Base-by-base conservation (phyloP, 2,329 filamentous ascomycete species). In the Colletotrichum eleusines region DNA sequence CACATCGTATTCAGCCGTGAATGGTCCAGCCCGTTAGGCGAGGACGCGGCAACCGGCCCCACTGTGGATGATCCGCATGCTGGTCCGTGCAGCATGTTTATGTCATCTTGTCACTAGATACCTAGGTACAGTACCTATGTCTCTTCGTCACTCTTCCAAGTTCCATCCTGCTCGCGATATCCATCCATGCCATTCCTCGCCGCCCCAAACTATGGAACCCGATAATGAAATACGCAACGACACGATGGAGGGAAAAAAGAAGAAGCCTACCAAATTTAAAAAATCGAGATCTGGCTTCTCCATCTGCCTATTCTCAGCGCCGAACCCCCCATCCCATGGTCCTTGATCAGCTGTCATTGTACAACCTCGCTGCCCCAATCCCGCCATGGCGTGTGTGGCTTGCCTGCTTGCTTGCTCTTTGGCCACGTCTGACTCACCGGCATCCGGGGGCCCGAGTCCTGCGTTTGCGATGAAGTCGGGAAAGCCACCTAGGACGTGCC, bases 381-480 rank as follows among this genome's bases (percentile, higher is more conserved):
- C 38, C n/a, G 16, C 54, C 33, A 40, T 26, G 14, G 20, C 54
- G 33, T 23, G 33, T 6, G 40, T 44, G 42, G 42, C 42, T 42
- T 40, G n/a, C n/a, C n/a, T n/a, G n/a, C n/a, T n/a, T 2, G 42
- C 42, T 46, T 46, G 35, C 60, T 54, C 48, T 63, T 31, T 63
- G 60, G 60, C 4, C 60, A 48, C 26, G n/a, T 54, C 54, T 54
- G 48, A 54, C 48, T 54, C 48, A 63, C 60, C 60, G 48, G 60
- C 38, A 63, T 42, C 23, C 16, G 60, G 48, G 60, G 60, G n/a
- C n/a, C 60, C 40, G 60, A 63, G 60, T 54, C 33, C 44, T 63
- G 33, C 48, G 18, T 23, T 33, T 54, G 8, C 26, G 20, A 31
- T 44, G 20, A 12, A 6, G 23, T 33, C 16, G 38, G 48, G 20